phyloP scores from a whole-genome alignment of 139 green algal genomes.

The Chlorella vulgaris region DNA sequence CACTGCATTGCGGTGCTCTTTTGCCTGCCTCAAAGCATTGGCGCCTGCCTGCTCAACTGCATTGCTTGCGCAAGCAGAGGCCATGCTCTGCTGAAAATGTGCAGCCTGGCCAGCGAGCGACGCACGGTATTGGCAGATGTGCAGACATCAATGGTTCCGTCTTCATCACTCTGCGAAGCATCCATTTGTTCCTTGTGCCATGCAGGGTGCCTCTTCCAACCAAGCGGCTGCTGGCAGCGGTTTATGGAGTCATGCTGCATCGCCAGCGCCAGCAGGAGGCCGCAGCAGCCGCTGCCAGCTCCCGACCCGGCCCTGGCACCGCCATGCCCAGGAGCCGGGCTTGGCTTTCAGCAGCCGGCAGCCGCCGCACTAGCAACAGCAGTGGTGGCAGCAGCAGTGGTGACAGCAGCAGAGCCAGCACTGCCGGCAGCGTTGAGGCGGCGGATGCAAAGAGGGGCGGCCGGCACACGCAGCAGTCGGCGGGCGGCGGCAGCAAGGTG shows the following conservation, averaged over 20 bases:
- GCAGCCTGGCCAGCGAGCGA: too few relatives aligned
- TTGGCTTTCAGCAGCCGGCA: background rate
- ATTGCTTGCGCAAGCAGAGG: too few relatives aligned
- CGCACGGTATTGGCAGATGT: too few relatives aligned
- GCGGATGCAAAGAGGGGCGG: background rate
- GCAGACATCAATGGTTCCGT: too few relatives aligned
- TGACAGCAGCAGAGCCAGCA: background rate
- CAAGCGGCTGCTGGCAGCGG: conserved; percentile 20
- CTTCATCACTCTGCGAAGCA: too few relatives aligned
- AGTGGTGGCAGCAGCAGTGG: background rate
- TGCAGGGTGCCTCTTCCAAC: conserved; percentile 23
- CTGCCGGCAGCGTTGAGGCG: background rate
- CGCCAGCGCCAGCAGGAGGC: conserved; percentile 21
- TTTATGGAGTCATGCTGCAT: conserved; percentile 29
- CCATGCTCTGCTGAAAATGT: too few relatives aligned
- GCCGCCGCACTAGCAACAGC: background rate
- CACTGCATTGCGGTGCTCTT: background rate
- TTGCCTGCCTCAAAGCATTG: too few relatives aligned
- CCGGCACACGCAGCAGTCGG: background rate
- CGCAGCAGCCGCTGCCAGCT: background rate
- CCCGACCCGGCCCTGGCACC: too few relatives aligned
- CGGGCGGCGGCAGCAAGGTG: background rate
- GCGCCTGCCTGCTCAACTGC: too few relatives aligned
- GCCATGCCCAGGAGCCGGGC: too few relatives aligned
- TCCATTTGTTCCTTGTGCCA: too few relatives aligned